Evolutionary conservation across 1,284 basidiomycete species (phyloP).

Genomic region (Sphaerobolus stellatus): DNA sequence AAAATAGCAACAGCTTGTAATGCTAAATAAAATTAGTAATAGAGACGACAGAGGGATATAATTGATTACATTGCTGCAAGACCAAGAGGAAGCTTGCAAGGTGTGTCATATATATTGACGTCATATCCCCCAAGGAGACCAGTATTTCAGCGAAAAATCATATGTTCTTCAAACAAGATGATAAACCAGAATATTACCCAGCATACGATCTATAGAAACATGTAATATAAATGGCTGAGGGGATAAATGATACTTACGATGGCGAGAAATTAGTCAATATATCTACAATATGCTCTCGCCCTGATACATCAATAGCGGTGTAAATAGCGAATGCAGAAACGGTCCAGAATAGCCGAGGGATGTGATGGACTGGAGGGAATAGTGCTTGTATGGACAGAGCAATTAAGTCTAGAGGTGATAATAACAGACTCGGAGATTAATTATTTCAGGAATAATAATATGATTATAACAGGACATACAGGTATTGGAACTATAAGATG

Average conservation of each 20-base stretch:
- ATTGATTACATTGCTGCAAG: conserved; percentile 48
- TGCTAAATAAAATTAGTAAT: no score
- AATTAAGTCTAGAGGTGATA: conserved; percentile 40
- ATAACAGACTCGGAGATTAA: neutral
- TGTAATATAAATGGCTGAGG: no score
- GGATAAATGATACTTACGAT: no score
- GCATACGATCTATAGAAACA: conserved; percentile 64
- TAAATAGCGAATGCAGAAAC: conserved; percentile 52
- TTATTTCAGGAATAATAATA: neutral
- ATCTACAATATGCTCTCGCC: conserved; percentile 57
- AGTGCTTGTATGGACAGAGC: conserved; percentile 56
- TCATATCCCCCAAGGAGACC: conserved; percentile 53
- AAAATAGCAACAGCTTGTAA: conserved; percentile 47
- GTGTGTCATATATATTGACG: conserved; percentile 51
- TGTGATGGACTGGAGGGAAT: conserved; percentile 49
- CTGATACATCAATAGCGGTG: conserved; percentile 60
- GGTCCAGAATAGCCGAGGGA: conserved; percentile 64
- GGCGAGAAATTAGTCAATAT: conserved; percentile 38
- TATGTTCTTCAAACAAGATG: conserved; percentile 57
- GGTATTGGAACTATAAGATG: conserved; percentile 9
- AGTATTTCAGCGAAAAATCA: conserved; percentile 48
- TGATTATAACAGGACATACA: conserved; percentile 39
- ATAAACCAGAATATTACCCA: conserved; percentile 62
- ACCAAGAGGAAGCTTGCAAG: conserved; percentile 53
- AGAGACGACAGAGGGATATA: conserved; percentile 23